phyloP scores from a whole-genome alignment of 2,329 filamentous ascomycete species.

The Chrysoporthe deuterocubensis region DNA sequence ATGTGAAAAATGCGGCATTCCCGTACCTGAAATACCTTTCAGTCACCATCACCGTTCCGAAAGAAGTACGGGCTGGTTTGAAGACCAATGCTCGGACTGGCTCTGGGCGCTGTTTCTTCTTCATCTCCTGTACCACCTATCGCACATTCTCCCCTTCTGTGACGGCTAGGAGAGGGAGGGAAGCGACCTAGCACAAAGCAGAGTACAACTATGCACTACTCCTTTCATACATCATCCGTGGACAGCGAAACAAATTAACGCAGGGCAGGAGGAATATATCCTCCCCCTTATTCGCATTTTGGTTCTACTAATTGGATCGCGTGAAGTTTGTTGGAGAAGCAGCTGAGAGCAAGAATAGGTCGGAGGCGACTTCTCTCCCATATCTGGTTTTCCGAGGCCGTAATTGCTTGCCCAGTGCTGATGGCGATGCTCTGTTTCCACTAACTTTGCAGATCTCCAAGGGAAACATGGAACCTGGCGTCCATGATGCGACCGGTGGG shows the following conservation, averaged over 20 bases:
- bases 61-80: neutral
- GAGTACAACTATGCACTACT: neutral
- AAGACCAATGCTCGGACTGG: neutral
- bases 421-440: neutral
- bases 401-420: neutral
- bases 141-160: neutral
- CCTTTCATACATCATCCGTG: neutral
- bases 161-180: too few species aligned
- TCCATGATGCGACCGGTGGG: neutral
- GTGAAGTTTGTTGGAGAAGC: neutral
- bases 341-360: neutral
- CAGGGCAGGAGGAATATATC: neutral
- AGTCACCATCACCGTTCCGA: neutral
- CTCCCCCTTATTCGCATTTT: neutral
- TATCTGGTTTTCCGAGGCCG: neutral
- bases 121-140: neutral
- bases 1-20: neutral
- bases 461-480: neutral
- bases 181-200: neutral
- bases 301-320: neutral
- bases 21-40: neutral
- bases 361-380: constrained; percentile 3
- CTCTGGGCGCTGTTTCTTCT: neutral
- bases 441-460: neutral
- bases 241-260: neutral